phyloP scores from a whole-genome alignment of 1,284 basidiomycete species.

The Ustilago loliicola region DNA sequence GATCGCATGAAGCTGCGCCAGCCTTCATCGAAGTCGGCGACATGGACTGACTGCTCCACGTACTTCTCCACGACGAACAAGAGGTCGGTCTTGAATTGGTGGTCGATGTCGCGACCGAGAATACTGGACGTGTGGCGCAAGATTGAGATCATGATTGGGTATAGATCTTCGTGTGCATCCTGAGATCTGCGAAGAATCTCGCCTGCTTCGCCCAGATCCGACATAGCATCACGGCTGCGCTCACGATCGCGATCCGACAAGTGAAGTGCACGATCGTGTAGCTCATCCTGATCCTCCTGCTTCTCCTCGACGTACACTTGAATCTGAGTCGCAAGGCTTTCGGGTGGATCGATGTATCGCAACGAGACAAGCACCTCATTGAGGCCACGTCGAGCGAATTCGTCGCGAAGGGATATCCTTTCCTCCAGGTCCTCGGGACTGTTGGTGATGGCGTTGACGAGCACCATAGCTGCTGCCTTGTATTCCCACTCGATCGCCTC shows the following conservation, averaged over 20 bases:
- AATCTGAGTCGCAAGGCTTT: conserved; percentile 80
- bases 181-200: conserved; percentile 43
- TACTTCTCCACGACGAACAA: conserved; percentile 79
- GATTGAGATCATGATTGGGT: conserved; percentile 64
- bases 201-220: conserved; percentile 48
- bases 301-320: conserved; percentile 87
- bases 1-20: conserved; percentile 78
- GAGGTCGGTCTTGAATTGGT: conserved; percentile 77
- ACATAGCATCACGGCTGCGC: conserved; percentile 25
- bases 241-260: conserved; percentile 28
- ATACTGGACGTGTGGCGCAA: conserved; percentile 76
- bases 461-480: conserved; percentile 79
- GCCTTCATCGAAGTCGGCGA: conserved; percentile 79
- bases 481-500: conserved; percentile 79
- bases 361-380: conserved; percentile 85
- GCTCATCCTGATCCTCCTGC: conserved; percentile 87
- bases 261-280: conserved; percentile 70
- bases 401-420: conserved; percentile 81
- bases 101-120: conserved; percentile 76
- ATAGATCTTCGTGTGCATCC: conserved; percentile 64
- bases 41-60: conserved; percentile 75
- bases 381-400: conserved; percentile 82
- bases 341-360: conserved; percentile 82
- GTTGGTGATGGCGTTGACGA: conserved; percentile 83
- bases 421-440: conserved; percentile 83